Conservation (phyloP, 352 stramenopile species). For the Phytophthora tubulina region DNA sequence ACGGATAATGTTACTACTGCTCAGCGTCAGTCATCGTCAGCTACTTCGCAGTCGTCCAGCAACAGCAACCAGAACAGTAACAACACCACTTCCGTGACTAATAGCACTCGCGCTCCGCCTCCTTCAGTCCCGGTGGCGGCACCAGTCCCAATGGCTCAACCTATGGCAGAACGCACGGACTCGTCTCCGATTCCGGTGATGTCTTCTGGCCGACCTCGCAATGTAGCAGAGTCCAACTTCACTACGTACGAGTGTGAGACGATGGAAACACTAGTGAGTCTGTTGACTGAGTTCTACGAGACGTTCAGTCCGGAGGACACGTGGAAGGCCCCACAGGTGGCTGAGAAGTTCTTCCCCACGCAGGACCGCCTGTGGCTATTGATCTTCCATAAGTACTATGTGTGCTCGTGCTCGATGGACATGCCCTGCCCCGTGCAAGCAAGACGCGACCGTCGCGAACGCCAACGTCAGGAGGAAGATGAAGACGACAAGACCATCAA, state of each 20-base stretch:
- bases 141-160: constrained; percentile 27
- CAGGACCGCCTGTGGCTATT: constrained; percentile 83
- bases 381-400: constrained; percentile 90
- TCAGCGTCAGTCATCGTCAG: constrained; percentile 49
- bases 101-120: constrained; percentile 26
- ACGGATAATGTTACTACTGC: constrained; percentile 14
- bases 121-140: constrained; percentile 17
- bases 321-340: constrained; percentile 83
- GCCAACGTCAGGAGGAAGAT: constrained; percentile 66
- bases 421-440: constrained; percentile 79
- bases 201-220: constrained; percentile 58
- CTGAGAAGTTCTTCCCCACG: constrained; percentile 83
- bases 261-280: constrained; percentile 72
- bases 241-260: constrained; percentile 82
- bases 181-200: constrained; percentile 45
- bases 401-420: constrained; percentile 85
- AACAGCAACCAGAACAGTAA: constrained; percentile 40
- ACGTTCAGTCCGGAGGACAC: constrained; percentile 84
- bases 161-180: constrained; percentile 29
- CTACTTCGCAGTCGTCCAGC: constrained; percentile 49
- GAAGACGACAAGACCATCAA: constrained; percentile 91
- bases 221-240: constrained; percentile 81
- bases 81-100: constrained; percentile 30
- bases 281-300: constrained; percentile 77
- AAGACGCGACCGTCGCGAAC: constrained; percentile 63